Evolutionary conservation across 1,139 yeast species (phyloP).

Genomic region (Pichia sp.): DNA sequence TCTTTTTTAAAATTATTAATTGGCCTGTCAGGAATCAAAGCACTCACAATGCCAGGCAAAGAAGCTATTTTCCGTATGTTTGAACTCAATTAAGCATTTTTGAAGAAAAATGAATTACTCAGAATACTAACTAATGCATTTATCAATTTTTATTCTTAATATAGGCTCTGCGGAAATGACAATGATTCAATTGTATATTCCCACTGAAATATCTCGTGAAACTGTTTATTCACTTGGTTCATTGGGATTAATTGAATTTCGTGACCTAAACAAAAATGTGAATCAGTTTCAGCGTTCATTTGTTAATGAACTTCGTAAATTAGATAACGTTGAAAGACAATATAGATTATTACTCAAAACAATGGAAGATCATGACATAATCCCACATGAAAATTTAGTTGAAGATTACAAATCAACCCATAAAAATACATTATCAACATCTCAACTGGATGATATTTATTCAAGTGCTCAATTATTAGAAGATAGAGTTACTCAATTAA

Average conservation of each 20-base stretch:
- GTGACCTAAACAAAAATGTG: constrained; percentile 62
- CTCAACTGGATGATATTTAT: constrained; percentile 70
- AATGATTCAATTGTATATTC: constrained; percentile 64
- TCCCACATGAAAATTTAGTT: constrained; percentile 37
- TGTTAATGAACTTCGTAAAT: constrained; percentile 58
- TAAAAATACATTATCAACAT: constrained; percentile 38
- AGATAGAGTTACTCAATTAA: constrained; percentile 50
- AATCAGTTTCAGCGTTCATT: constrained; percentile 69
- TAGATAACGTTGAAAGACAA: constrained; percentile 66
- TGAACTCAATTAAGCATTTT: background rate
- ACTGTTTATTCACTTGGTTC: constrained; percentile 60
- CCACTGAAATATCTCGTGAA: constrained; percentile 64
- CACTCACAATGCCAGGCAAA: constrained; percentile 12
- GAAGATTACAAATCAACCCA: constrained; percentile 34
- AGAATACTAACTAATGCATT: background rate
- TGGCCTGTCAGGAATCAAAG: background rate
- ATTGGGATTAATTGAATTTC: constrained; percentile 57
- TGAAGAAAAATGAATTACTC: background rate
- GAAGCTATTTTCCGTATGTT: constrained; percentile 31
- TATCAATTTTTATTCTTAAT: background rate
- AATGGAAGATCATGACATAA: constrained; percentile 43
- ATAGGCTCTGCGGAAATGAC: constrained; percentile 71
- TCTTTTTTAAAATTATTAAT: too few relatives aligned
- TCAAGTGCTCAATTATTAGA: constrained; percentile 60
- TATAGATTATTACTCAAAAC: constrained; percentile 43